Evolutionary conservation across 2,329 filamentous ascomycete genomes (phyloP).

Genomic region (Alternaria panax): DNA sequence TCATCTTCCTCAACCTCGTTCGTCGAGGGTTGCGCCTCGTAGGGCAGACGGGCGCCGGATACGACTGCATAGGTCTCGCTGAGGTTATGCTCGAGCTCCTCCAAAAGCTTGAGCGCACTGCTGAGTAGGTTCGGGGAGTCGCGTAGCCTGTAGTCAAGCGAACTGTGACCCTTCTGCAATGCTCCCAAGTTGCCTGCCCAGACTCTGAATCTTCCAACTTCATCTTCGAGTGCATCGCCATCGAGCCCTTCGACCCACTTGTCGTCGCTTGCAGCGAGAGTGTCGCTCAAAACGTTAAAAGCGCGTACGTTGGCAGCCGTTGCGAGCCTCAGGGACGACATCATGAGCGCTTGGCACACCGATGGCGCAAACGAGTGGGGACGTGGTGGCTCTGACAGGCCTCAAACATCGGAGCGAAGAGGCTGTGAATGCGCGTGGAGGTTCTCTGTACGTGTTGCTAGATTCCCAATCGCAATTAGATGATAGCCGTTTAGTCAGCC

Average conservation of each 20-base stretch:
- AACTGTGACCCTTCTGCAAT: constrained; percentile 48
- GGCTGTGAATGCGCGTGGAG: background rate
- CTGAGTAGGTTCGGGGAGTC: constrained; percentile 45
- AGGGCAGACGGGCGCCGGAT: constrained; percentile 41
- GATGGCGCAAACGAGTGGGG: constrained; percentile 1
- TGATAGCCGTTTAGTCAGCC: constrained; percentile 5
- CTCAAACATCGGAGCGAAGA: background rate
- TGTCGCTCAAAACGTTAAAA: constrained; percentile 36
- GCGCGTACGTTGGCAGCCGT: constrained; percentile 40
- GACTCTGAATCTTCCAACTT: constrained; percentile 48
- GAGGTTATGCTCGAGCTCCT: constrained; percentile 43
- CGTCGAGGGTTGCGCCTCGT: constrained; percentile 37
- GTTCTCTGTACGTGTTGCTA: background rate
- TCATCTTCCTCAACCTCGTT: constrained; percentile 26
- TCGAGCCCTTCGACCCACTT: constrained; percentile 30
- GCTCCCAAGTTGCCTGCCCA: constrained; percentile 49
- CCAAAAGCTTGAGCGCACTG: constrained; percentile 45
- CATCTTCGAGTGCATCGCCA: constrained; percentile 43
- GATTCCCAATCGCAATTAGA: constrained; percentile 4
- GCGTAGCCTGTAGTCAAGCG: constrained; percentile 48
- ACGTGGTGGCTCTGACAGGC: background rate
- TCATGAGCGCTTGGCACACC: constrained; percentile 21
- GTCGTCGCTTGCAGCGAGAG: constrained; percentile 24
- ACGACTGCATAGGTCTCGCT: constrained; percentile 37
- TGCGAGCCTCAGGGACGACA: constrained; percentile 39